Evolutionary conservation across 2,329 filamentous ascomycete genomes (phyloP), one percentile per base, ranked within the genome.

Genomic region (Aureobasidium sp.): DNA sequence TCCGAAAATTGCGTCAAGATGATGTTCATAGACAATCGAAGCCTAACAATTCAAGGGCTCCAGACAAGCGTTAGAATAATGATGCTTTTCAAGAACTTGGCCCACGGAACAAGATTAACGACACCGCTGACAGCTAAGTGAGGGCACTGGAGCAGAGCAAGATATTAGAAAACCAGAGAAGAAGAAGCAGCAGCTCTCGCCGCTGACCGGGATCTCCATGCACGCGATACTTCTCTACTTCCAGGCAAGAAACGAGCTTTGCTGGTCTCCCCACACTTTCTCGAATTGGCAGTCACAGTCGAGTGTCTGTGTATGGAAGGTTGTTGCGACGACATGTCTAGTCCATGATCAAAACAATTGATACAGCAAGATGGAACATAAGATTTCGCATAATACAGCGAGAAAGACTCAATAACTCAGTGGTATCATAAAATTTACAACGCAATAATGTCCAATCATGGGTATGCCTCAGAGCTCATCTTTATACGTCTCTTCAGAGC

Each of bases 401-500:
- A 21, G 21, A 13, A 50, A 7, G 11, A 36, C 9, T 34, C 48
- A 50, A 34, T 27, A 29, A 29, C 49, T 61, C 29, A 47, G 42
- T 61, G 59, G 59, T 61, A 52, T 61, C 59, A 54, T 53, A 54
- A 37, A 54, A 41, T 11, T 2, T 27, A 45, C 37, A 34, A 50
- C 34, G 45, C 34, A 30, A 48, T 32, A 25, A 42, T 25, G 36
- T 30, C 30, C 27, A 25, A 29, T 45, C 15, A 25, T 13, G 44
- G 29, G 15, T 29, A 16, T 25, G 2, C 27, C 54, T 54, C 49
- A 62, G 1, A 63, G 42, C 47, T 63, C 61, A 32, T 63, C 61
- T 39, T 63, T 63, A 48, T 63, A 59, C 7, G 61, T 63, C 47
- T 63, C 61, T 42, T 63, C 61, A 29, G 54, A 54, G 9, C 61